Conservation (phyloP, 2,329 filamentous ascomycete species). For the Fusarium sarcochroum region DNA sequence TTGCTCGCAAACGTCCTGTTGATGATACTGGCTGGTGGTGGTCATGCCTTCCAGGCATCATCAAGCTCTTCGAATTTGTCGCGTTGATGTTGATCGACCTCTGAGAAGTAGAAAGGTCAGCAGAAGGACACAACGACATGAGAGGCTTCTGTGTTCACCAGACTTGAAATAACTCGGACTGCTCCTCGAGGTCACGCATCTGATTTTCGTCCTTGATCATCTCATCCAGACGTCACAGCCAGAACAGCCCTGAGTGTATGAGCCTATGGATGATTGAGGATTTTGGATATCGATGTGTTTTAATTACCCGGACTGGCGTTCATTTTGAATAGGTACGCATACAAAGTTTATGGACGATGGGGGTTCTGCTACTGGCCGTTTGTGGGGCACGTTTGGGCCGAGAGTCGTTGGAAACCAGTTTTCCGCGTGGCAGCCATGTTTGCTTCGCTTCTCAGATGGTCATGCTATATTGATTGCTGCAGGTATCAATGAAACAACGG, state of each 20-base stretch:
- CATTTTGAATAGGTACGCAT: not conserved
- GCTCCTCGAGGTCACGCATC: not conserved
- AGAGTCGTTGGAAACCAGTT: not conserved
- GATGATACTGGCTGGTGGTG: not conserved
- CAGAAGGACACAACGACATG: not conserved
- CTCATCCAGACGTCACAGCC: too few species aligned
- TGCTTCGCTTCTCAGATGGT: not conserved
- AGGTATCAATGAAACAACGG: not conserved
- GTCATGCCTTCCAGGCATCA: not conserved
- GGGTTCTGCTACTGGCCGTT: not conserved
- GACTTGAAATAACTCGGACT: not conserved
- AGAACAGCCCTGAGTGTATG: too few species aligned
- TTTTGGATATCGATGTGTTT: not conserved
- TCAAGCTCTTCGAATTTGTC: too few species aligned
- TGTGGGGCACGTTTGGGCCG: not conserved
- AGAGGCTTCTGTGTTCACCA: not conserved
- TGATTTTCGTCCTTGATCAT: not conserved
- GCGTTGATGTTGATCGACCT: not conserved
- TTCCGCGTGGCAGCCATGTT: not conserved
- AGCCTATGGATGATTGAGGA: too few species aligned
- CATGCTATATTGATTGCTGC: not conserved
- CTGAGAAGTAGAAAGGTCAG: not conserved
- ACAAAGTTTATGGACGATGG: not conserved
- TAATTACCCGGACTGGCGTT: not conserved
- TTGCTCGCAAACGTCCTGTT: not conserved